phyloP scores from a whole-genome alignment of 306 rosid species.

The Fagus crenata region DNA sequence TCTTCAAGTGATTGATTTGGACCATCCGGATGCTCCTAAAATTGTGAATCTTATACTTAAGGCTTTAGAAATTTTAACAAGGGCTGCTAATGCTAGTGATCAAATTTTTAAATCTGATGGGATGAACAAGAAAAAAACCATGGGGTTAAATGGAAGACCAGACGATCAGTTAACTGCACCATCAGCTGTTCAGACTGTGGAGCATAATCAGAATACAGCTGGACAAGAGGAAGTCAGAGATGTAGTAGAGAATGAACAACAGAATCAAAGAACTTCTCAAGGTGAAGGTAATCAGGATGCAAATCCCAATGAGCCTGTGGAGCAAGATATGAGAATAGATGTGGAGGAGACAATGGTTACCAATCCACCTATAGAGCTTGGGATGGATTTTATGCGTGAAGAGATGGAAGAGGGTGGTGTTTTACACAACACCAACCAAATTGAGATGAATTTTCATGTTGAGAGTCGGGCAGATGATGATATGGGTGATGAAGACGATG shows the following conservation, averaged over 20 bases:
- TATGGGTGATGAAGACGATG: slow-evolving; percentile 98
- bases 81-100: slow-evolving; percentile 96
- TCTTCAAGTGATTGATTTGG: slow-evolving; percentile 91
- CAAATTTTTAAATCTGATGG: slow-evolving; percentile 79
- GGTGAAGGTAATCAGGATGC: slow-evolving; percentile 45
- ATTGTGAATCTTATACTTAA: slow-evolving; percentile 83
- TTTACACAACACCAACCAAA: slow-evolving; percentile 73
- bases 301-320: slow-evolving; percentile 56
- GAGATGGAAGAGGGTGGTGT: slow-evolving; percentile 78
- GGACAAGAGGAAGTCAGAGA: slow-evolving; percentile 60
- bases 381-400: slow-evolving; percentile 87
- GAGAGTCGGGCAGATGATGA: slow-evolving; percentile 90
- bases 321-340: slow-evolving; percentile 73
- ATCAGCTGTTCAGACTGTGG: slow-evolving; percentile 44
- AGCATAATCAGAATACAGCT: slow-evolving; percentile 53
- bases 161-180: slow-evolving; percentile 63
- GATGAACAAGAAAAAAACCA: slow-evolving; percentile 64
- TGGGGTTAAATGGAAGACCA: slow-evolving; percentile 56
- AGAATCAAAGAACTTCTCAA: slow-evolving; percentile 54
- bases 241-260: slow-evolving; percentile 49
- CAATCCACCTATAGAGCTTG: slow-evolving; percentile 71
- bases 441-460: slow-evolving; percentile 82
- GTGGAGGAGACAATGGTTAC: slow-evolving; percentile 60
- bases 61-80: slow-evolving; percentile 83
- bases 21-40: slow-evolving; percentile 97